Base-by-base conservation (phyloP, 495 filamentous ascomycete species). In the Trichoderma gamsii region DNA sequence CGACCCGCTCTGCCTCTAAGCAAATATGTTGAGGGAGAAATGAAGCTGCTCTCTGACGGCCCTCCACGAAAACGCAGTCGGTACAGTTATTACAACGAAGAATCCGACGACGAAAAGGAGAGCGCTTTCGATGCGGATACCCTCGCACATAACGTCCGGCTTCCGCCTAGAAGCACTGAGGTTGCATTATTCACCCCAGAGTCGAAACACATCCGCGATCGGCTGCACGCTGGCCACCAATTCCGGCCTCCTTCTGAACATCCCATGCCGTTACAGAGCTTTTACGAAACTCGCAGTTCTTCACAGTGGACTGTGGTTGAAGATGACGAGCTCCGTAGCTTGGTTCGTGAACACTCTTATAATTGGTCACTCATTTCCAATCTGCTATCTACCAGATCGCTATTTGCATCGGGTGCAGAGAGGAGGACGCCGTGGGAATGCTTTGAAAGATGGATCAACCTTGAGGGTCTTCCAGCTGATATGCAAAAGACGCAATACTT, bases 341-440 rank as follows among this genome's bases (percentile, higher is more conserved):
- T 96, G 52, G 94, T 96, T 16, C 89, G 92, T 71, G 93, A 97
- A 67, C 97, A 93, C 73, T 90, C 92, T 0, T 97, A 97, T 77
- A 98, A 99, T 74, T 99, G 95, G 95, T 92, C 92, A 13, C 81
- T 99, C 8, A 96, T 98, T 63, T 90, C 92, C 6, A 88, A 83
- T 69, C 89, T 92, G 69, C 79, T 97, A 51, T 84, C 86, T 0
- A 83, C 87, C n/a, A 84, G 86, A 63, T 95, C 91, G 4, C 71
- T 85, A 41, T 96, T 89, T 73, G 86, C 88, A 27, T 93, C 94
- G 63, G 90, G 90, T 16, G 86, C 92, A 13, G 96, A 97, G 73
- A 87, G 95, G 67, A 85, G 95, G 64, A 98, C 96, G 4, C 93
- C 95, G 6, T 99, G 95, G 95, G 95, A 99, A 79, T 99, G 95